Evolutionary conservation across 2,329 filamentous ascomycete species (phyloP), one percentile per base, ranked within the genome.

Genomic region (Neoascochyta sp.): DNA sequence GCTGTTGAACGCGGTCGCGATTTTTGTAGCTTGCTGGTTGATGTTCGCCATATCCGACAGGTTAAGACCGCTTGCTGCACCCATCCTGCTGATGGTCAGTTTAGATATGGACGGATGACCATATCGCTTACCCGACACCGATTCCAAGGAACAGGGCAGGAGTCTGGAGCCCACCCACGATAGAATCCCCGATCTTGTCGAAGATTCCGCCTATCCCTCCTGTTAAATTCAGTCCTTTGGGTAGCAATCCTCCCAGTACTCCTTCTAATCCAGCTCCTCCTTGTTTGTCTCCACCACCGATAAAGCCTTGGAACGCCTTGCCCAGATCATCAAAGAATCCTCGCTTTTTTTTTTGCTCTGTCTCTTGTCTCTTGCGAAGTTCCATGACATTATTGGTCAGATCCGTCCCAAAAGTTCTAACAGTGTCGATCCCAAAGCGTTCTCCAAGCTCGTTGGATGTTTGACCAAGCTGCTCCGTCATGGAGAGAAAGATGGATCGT

Each of bases 101-200:
- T 5, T 10, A 19, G 8, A 15, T 21, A 8, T 1, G 16, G 9
- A 6, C 7, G 17, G 3, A 32, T 19, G 16, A 8, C 9, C 4
- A 12, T 4, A 9, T 3, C 3, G 32, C 46, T 7, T 42, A 57
- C 52, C 52, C 54, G 32, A 57, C 16, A 17, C 54, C 54, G 10
- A 57, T 51, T 14, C 54, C 54, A 12, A 57, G 35, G 15, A 57
- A 57, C 8, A 54, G 41, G 15, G 54, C 52, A 16, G 52, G 50
- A 17, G 44, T 54, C 9, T 43, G 43, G 9, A 53, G 32, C 8
- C 44, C 42, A 22, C 32, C 40, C 4, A 33, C 24, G 6, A 52
- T 10, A 4, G 34, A 19, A 10, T 25, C 30, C n/a, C 43, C 36
- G 4, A 56, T 27, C 4, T 39, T 32, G 7, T 30, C 32, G 4